Conservation (phyloP, 2,329 filamentous ascomycete genomes). For the Penicillium aurantiogriseum region DNA sequence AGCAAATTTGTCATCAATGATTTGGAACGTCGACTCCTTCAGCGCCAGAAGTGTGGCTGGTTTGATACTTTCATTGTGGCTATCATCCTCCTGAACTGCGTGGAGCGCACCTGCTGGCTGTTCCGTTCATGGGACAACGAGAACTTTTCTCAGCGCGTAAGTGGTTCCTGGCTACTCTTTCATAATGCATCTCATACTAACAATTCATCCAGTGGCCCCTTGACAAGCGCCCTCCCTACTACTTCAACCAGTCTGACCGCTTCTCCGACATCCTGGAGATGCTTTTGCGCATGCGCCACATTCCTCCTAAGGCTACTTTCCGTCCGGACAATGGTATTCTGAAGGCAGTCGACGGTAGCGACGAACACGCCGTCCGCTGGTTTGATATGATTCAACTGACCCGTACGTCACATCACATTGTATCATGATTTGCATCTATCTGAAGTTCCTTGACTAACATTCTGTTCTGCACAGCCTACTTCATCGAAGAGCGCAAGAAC, state of each 20-base stretch:
- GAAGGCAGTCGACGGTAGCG: conserved; percentile 39
- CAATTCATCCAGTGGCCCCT: conserved; percentile 50
- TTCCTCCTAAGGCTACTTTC: conserved; percentile 43
- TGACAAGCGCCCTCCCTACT: conserved; percentile 51
- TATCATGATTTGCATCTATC: neutral
- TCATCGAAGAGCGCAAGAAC: conserved; percentile 39
- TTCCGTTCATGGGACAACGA: conserved; percentile 55
- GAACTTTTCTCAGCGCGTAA: conserved; percentile 36
- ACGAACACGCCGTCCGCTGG: conserved; percentile 41
- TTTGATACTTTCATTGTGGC: conserved; percentile 61
- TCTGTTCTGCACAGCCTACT: conserved; percentile 29
- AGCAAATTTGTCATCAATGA: conserved; percentile 59
- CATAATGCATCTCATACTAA: conserved; percentile 1
- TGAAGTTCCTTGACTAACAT: conserved; percentile 3
- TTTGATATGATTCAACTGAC: conserved; percentile 44
- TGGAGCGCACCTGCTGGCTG: conserved; percentile 60
- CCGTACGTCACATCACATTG: conserved; percentile 30
- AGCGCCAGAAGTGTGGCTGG: conserved; percentile 55
- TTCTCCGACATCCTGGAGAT: conserved; percentile 59
- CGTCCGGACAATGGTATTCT: conserved; percentile 40
- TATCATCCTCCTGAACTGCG: conserved; percentile 58
- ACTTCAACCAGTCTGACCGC: conserved; percentile 56
- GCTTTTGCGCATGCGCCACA: conserved; percentile 56
- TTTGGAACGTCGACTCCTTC: conserved; percentile 58
- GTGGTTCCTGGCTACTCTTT: conserved; percentile 6